Base-by-base conservation (phyloP, 1,284 basidiomycete species). In the Malassezia caprae region DNA sequence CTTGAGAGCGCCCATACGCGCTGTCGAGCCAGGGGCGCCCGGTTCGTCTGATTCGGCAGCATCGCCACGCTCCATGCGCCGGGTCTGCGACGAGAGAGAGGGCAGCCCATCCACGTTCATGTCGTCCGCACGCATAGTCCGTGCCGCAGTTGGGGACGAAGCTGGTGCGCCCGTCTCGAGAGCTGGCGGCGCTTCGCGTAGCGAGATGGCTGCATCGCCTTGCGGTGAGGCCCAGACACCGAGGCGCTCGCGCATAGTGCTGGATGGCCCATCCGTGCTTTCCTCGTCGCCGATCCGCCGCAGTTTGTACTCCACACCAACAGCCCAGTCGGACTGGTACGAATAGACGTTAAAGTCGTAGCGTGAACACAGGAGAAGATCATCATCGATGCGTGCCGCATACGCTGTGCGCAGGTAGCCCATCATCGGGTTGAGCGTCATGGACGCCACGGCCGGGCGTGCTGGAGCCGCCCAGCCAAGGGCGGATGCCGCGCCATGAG, bases 291-390 rank as follows among this genome's bases (percentile, higher is more conserved):
- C 12, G 19, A 43, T 32, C 23, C 42, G 27, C 17, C 61, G 51
- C 15, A 74, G 46, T 60, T 66, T 66, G 51, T 70, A 74, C 55
- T 74, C 72, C 2, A 54, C 64, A 1, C 72, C 93, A 76, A 96
- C 80, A 4, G 88, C 86, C 83, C 90, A 86, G 73, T 96, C 91
- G 69, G 87, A 90, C 66, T 94, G 90, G 76, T 93, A 96, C 70
- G 87, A 90, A 72, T 94, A 96, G 24, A 93, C 83, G 68, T 98
- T 98, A 76, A 96, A 90, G 70, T 96, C 90, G 72, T 93, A 96
- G 15, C 93, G 82, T 2, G 89, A 88, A 51, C 87, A 86, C 6
- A 96, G 76, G 0, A 88, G 84, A n/a, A 96, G 81, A 72, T 93
- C 88, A 2, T 82, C 81, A 1, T 87, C 87, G 24, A 90, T 84